Evolutionary conservation across 345 rosid species (phyloP).

Genomic region (Populus pruinosa): DNA sequence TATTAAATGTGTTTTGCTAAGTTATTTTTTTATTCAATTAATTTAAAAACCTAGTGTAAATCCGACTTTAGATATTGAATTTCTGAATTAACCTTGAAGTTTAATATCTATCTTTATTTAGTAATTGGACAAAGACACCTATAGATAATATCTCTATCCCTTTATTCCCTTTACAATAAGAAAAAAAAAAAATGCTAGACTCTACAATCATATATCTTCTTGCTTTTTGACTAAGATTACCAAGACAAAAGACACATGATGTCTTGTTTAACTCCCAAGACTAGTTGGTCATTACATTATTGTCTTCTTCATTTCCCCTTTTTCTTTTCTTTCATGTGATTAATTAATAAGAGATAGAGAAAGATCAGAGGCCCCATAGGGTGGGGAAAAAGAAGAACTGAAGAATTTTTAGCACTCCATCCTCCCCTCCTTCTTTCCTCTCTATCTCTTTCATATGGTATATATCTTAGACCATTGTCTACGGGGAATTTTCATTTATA

Average conservation of each 20-base stretch:
- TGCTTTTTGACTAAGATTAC: neutral
- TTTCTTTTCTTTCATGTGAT: too few relatives aligned
- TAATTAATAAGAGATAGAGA: neutral
- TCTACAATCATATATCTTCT: neutral
- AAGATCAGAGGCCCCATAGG: neutral
- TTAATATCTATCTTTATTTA: too few relatives aligned
- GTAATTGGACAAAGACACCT: neutral
- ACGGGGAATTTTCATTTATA: conserved; percentile 3
- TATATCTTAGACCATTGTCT: conserved; percentile 3
- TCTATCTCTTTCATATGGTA: neutral
- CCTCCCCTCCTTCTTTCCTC: neutral
- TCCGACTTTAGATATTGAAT: too few relatives aligned
- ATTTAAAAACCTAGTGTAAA: too few relatives aligned
- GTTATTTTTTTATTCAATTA: too few relatives aligned
- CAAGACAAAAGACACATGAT: neutral
- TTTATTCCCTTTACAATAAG: neutral
- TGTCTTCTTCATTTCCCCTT: neutral
- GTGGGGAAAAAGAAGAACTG: neutral
- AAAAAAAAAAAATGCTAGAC: neutral
- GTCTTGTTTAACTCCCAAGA: neutral
- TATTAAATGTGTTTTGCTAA: too few relatives aligned
- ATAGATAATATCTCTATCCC: neutral
- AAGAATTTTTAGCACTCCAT: neutral
- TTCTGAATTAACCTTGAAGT: too few relatives aligned
- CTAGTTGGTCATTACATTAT: neutral